A percentile compares a stretch with the other conserved stretches of the same genome.
phyloP scores from a whole-genome alignment of 75 land plant species.

The Pinus taeda region DNA sequence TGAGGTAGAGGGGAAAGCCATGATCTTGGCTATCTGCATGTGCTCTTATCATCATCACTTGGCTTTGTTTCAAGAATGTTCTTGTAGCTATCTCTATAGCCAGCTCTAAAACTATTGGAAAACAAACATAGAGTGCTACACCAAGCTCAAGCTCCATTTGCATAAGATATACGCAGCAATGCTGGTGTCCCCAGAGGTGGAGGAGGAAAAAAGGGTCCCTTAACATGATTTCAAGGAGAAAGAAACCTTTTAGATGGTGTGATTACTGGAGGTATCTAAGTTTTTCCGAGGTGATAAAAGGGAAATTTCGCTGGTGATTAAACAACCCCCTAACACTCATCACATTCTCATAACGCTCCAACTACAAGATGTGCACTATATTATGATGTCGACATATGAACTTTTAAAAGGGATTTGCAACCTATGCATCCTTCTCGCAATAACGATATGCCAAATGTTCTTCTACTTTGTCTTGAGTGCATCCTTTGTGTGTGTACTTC shows the following conservation, averaged over 20 bases:
- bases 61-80: slow-evolving; percentile 45
- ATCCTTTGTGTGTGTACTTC: too few species aligned
- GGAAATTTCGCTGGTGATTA: background rate
- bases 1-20: slow-evolving; percentile 93
- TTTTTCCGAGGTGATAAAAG: background rate
- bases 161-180: slow-evolving; percentile 74
- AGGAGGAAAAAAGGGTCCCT: background rate
- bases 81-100: slow-evolving; percentile 68
- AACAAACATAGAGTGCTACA: slow-evolving; percentile 64
- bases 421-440: too few species aligned
- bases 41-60: slow-evolving; percentile 85
- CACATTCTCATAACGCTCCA: too few species aligned
- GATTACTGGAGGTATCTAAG: background rate
- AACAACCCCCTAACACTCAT: background rate
- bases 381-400: too few species aligned
- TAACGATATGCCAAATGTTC: too few species aligned
- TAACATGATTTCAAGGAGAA: slow-evolving; percentile 22
- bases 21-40: slow-evolving; percentile 61
- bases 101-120: slow-evolving; percentile 78
- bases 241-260: background rate
- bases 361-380: too few species aligned
- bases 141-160: slow-evolving; percentile 52
- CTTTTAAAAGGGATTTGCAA: too few species aligned
- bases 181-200: slow-evolving; percentile 12
- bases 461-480: too few species aligned